Evolutionary conservation across 768 basidiomycete species (phyloP).

Genomic region (Candolleomyces eurysporus): DNA sequence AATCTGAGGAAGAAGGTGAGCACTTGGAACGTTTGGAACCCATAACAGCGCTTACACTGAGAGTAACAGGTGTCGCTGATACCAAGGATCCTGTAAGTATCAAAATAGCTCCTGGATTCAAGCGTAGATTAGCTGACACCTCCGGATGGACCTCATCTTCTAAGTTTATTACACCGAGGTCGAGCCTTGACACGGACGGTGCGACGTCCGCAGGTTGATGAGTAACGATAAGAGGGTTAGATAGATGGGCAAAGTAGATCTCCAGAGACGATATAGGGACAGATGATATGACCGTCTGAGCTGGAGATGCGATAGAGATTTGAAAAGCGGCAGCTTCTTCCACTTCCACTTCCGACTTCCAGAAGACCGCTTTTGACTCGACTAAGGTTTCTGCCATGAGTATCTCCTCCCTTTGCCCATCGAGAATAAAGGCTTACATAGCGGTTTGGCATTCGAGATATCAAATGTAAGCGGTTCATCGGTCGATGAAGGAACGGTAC

Average conservation of each 20-base stretch:
- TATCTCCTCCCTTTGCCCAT: not conserved
- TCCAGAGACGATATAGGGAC: conserved; percentile 62
- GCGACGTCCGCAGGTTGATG: conserved; percentile 30
- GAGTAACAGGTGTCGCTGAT: conserved; percentile 44
- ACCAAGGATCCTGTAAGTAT: conserved; percentile 62
- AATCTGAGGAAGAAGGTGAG: conserved; percentile 34
- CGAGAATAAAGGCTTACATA: conserved; percentile 45
- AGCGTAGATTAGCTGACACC: conserved; percentile 44
- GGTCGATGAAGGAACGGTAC: conserved; percentile 61
- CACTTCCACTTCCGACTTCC: conserved; percentile 60
- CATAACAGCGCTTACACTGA: conserved; percentile 46
- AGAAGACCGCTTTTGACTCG: conserved; percentile 66
- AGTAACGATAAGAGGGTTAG: conserved; percentile 49
- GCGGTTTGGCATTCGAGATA: conserved; percentile 57
- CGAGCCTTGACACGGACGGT: conserved; percentile 37
- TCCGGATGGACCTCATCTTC: conserved; percentile 1
- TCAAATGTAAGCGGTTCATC: conserved; percentile 61
- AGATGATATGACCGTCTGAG: conserved; percentile 43
- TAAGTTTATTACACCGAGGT: conserved; percentile 40
- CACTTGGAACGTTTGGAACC: not conserved
- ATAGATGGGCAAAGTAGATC: conserved; percentile 52
- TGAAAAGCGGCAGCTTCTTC: conserved; percentile 72
- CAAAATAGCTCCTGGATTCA: conserved; percentile 50
- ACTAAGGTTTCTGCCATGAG: conserved; percentile 40
- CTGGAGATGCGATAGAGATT: conserved; percentile 56